phyloP scores from a whole-genome alignment of 148 eudicot genomes.

The Diospyros lotus region DNA sequence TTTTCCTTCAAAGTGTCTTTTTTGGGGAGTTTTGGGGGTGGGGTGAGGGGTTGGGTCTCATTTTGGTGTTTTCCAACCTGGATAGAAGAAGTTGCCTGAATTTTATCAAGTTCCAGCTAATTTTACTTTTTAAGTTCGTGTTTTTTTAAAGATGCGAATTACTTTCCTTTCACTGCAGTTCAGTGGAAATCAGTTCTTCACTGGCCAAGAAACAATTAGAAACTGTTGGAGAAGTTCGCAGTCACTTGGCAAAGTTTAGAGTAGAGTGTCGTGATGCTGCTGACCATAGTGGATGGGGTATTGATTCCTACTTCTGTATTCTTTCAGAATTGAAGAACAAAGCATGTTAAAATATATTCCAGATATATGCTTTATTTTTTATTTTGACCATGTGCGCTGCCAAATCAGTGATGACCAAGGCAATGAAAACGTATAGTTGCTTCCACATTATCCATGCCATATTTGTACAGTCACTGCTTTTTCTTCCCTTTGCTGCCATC shows the following conservation, averaged over 20 bases:
- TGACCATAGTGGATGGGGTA: conserved; percentile 90
- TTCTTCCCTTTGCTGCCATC: neutral
- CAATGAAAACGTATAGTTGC: neutral
- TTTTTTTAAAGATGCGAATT: neutral
- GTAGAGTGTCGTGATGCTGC: conserved; percentile 96
- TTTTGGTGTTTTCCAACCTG: neutral
- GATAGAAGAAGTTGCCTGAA: no score
- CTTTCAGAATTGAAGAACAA: neutral
- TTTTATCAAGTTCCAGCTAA: neutral
- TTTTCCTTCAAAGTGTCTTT: neutral
- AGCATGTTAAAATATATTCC: neutral
- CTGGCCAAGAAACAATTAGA: conserved; percentile 78
- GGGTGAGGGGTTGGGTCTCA: no score
- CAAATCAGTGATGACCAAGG: neutral
- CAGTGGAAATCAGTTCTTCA: conserved; percentile 89
- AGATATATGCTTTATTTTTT: neutral
- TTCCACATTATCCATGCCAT: neutral
- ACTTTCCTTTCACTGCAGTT: conserved; percentile 51
- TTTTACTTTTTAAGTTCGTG: neutral
- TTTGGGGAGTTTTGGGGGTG: neutral
- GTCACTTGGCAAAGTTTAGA: conserved; percentile 72
- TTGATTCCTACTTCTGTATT: conserved; percentile 6
- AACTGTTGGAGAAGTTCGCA: conserved; percentile 80
- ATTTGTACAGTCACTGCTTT: conserved; percentile 1
- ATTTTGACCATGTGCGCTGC: neutral